phyloP scores from a whole-genome alignment of 2,329 filamentous ascomycete genomes.

The Chaetomiaceae sp. region DNA sequence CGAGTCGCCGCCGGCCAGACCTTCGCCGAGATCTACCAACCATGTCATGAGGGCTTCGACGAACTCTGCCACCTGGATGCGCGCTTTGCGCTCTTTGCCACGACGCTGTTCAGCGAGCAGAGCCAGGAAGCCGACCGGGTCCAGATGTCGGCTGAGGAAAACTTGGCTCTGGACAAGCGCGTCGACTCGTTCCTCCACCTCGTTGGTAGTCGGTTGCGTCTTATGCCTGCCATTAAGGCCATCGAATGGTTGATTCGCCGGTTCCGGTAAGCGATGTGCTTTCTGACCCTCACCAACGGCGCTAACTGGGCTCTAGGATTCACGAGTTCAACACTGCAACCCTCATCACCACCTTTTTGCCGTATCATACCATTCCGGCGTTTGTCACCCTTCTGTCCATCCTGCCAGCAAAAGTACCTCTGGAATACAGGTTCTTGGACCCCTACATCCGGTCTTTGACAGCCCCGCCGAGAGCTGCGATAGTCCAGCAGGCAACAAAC shows the following conservation, averaged over 20 bases:
- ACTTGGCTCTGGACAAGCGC: slow-evolving; percentile 70
- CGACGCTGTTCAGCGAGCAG: slow-evolving; percentile 86
- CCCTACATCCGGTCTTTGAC: slow-evolving; percentile 79
- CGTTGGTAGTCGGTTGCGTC: slow-evolving; percentile 67
- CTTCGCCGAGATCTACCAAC: slow-evolving; percentile 80
- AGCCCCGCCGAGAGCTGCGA: slow-evolving; percentile 70
- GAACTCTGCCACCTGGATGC: slow-evolving; percentile 85
- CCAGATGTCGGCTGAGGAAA: slow-evolving; percentile 77
- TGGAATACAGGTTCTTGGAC: slow-evolving; percentile 75
- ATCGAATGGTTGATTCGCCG: slow-evolving; percentile 86
- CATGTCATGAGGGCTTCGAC: slow-evolving; percentile 84
- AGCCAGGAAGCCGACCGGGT: slow-evolving; percentile 84
- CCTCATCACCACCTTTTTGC: slow-evolving; percentile 80
- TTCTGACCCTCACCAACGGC: slow-evolving; percentile 1
- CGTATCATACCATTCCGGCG: slow-evolving; percentile 81
- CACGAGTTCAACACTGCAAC: slow-evolving; percentile 84
- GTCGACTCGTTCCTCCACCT: slow-evolving; percentile 81
- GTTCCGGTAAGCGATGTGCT: slow-evolving; percentile 60
- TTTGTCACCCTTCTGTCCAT: slow-evolving; percentile 87
- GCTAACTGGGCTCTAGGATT: slow-evolving; percentile 50
- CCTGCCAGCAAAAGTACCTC: slow-evolving; percentile 68
- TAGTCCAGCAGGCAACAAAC: slow-evolving; percentile 79
- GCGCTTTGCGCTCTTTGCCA: slow-evolving; percentile 69
- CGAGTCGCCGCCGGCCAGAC: slow-evolving; percentile 81
- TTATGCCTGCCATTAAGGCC: slow-evolving; percentile 85